phyloP scores from a whole-genome alignment of 176 grass and related monocot genomes.

The Musa troglodytarum region DNA sequence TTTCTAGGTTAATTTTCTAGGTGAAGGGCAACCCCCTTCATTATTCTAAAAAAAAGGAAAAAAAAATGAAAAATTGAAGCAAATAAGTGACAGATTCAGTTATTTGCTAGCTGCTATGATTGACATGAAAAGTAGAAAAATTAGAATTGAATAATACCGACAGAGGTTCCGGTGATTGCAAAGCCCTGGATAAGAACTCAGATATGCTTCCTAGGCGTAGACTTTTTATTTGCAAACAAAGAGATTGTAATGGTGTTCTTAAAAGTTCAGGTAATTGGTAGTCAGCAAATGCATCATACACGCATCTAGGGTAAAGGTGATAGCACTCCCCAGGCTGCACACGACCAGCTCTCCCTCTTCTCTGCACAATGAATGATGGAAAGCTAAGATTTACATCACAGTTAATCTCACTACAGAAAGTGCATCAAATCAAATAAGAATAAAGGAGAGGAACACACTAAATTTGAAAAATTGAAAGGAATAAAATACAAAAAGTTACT shows the following conservation, averaged over 20 bases:
- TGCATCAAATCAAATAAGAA: not conserved
- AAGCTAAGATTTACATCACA: slow-evolving; percentile 16
- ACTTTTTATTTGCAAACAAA: slow-evolving; percentile 99
- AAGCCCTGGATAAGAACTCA: slow-evolving; percentile 92
- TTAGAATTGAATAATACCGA: slow-evolving; percentile 39
- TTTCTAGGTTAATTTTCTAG: not conserved
- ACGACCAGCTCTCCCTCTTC: slow-evolving; percentile 92
- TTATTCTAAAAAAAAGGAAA: too few relatives aligned
- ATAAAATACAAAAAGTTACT: not conserved
- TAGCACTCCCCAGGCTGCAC: slow-evolving; percentile 95
- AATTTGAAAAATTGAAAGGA: not conserved
- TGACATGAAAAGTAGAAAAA: not conserved
- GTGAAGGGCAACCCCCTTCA: not conserved
- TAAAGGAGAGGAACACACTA: not conserved
- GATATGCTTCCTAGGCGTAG: slow-evolving; percentile 86
- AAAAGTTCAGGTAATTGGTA: slow-evolving; percentile 96
- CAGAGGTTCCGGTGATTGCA: slow-evolving; percentile 91
- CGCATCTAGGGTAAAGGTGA: slow-evolving; percentile 87
- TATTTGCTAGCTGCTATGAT: not conserved
- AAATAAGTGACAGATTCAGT: not conserved
- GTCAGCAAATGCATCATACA: slow-evolving; percentile 84
- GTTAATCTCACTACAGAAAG: not conserved
- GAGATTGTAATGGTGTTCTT: slow-evolving; percentile 90
- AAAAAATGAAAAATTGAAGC: too few relatives aligned
- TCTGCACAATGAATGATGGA: slow-evolving; percentile 34